Conservation (phyloP, 495 filamentous ascomycete species). For the Stereocaulon alpinum region DNA sequence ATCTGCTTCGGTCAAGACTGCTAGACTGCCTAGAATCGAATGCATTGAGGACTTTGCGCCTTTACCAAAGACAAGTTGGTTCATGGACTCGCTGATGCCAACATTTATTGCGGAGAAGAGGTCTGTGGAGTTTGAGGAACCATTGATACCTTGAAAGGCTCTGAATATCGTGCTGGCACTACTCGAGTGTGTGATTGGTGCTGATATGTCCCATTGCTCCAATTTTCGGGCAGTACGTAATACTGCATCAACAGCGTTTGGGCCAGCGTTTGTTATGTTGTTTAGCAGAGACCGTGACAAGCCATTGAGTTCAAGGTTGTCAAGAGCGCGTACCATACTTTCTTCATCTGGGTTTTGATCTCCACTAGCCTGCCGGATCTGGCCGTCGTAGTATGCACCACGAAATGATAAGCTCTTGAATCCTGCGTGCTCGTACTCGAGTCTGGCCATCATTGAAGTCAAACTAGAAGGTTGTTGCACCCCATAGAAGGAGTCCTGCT, state of each 20-base stretch:
- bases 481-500: constrained; percentile 95
- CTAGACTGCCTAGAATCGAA: constrained; percentile 57
- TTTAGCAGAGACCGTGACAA: constrained; percentile 63
- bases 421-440: constrained; percentile 88
- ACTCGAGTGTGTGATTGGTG: constrained; percentile 48
- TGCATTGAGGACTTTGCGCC: constrained; percentile 52
- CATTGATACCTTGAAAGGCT: constrained; percentile 69
- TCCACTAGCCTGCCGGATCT: constrained; percentile 46
- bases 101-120: constrained; percentile 45
- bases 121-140: constrained; percentile 42
- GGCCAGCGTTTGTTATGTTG: constrained; percentile 25
- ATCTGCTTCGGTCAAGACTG: constrained; percentile 70
- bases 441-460: constrained; percentile 60
- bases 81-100: constrained; percentile 55
- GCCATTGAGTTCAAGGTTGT: constrained; percentile 57
- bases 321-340: constrained; percentile 42
- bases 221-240: constrained; percentile 76
- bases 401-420: constrained; percentile 82
- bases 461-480: constrained; percentile 69
- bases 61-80: constrained; percentile 41
- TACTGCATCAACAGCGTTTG: constrained; percentile 51
- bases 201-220: constrained; percentile 86
- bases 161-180: constrained; percentile 64
- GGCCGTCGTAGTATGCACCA: constrained; percentile 82
- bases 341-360: constrained; percentile 31